Conservation (phyloP, 768 basidiomycete genomes). For the Coprinopsis marcescibilis region DNA sequence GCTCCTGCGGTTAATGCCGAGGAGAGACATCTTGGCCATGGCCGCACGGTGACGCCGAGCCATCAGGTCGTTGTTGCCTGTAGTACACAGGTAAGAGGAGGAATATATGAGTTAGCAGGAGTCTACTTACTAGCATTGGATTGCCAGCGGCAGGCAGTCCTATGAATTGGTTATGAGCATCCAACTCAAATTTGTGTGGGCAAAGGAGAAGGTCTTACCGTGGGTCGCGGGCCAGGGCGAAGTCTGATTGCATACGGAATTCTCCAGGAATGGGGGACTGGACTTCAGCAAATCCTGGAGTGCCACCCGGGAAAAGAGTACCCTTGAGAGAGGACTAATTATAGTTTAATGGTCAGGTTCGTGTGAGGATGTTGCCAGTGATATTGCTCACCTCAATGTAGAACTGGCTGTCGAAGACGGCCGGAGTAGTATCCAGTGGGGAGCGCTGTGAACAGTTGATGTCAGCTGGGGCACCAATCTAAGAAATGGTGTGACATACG, state of each 20-base stretch:
- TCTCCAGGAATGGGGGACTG: slow-evolving; percentile 34
- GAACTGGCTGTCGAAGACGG: slow-evolving; percentile 38
- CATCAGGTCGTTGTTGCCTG: slow-evolving; percentile 29
- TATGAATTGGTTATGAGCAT: slow-evolving; percentile 26
- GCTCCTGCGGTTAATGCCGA: slow-evolving; percentile 32
- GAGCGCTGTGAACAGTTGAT: no score
- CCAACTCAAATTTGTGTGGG: background rate
- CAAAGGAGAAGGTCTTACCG: slow-evolving; percentile 12
- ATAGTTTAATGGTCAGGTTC: background rate
- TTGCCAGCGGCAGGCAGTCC: slow-evolving; percentile 47
- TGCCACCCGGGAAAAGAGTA: slow-evolving; percentile 33
- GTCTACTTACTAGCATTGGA: slow-evolving; percentile 29
- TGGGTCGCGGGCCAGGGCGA: slow-evolving; percentile 3
- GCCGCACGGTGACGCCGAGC: slow-evolving; percentile 31
- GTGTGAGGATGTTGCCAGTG: background rate
- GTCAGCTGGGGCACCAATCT: slow-evolving; percentile 11
- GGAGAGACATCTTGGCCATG: slow-evolving; percentile 37
- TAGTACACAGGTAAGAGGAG: background rate
- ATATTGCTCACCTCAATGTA: slow-evolving; percentile 35
- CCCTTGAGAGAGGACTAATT: slow-evolving; percentile 28
- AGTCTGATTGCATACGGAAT: slow-evolving; percentile 42
- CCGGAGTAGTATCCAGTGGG: slow-evolving; percentile 43
- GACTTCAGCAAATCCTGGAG: slow-evolving; percentile 33
- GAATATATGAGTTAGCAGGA: background rate
- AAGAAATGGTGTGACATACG: slow-evolving; percentile 12